A percentile compares a stretch with the other conserved stretches of the same genome.
These are phyloP conservation scores for Sextonia rubra DNA, from an alignment of 164 flowering plant genomes.

Conservation along the genomic window DNA sequence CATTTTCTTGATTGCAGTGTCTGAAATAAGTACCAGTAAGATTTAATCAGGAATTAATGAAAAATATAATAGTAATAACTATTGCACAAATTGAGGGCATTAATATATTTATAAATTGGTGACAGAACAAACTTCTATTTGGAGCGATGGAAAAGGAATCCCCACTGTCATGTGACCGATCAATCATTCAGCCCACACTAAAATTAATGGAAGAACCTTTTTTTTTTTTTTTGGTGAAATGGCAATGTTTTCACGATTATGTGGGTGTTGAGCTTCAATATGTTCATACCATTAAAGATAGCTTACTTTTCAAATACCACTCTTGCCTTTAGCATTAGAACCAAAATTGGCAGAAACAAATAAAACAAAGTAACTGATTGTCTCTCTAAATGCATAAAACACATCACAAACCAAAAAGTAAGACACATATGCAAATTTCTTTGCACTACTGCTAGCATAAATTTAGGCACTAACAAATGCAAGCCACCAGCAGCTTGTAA, in stretches of 20 bases:
- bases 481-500: conserved; percentile 1
- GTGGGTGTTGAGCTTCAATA: no score
- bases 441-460: not conserved
- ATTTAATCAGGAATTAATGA: no score
- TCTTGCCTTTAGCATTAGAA: conserved; percentile 1
- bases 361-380: not conserved
- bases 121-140: not conserved
- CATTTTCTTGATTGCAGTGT: conserved; percentile 91
- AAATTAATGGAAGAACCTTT: no score
- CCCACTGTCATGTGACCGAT: not conserved
- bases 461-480: not conserved
- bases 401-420: not conserved
- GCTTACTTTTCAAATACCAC: not conserved
- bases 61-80: not conserved
- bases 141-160: not conserved
- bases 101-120: not conserved
- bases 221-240: no score
- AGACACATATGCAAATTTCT: not conserved
- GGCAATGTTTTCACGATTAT: no score
- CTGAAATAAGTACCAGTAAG: conserved; percentile 32
- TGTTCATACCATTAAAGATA: no score
- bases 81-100: not conserved
- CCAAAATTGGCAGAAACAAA: not conserved
- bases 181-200: no score
- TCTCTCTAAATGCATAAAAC: not conserved